These are phyloP conservation scores for Ceratobasidium sp. DNA, from an alignment of 1,284 basidiomycete genomes.

Conservation along the genomic window DNA sequence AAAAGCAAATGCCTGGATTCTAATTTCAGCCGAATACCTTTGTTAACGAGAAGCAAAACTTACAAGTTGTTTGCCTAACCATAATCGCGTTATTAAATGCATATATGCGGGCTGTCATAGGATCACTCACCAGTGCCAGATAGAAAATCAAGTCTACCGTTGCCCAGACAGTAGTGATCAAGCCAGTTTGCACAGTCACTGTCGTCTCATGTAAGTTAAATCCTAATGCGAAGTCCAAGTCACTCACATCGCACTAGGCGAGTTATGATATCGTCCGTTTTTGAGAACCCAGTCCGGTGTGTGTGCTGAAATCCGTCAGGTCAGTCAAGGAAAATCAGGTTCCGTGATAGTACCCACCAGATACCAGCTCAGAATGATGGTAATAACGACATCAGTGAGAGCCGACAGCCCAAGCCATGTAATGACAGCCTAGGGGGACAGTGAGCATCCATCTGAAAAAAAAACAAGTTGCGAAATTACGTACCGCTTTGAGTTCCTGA, in stretches of 20 bases:
- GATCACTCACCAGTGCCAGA: constrained; percentile 53
- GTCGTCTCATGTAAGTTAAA: no score
- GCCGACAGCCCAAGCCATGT: constrained; percentile 50
- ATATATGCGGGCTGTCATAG: background rate
- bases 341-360: constrained; percentile 51
- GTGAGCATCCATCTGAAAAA: background rate
- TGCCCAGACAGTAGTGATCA: constrained; percentile 54
- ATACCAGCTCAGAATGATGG: constrained; percentile 54
- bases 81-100: background rate
- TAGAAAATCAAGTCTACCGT: constrained; percentile 55
- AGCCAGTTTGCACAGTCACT: constrained; percentile 58
- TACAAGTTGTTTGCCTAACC: constrained; percentile 29
- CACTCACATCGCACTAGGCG: constrained; percentile 59
- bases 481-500: constrained; percentile 52
- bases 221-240: background rate
- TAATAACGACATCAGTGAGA: constrained; percentile 56
- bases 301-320: constrained; percentile 51
- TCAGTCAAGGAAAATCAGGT: background rate
- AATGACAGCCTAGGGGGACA: constrained; percentile 46
- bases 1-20: constrained; percentile 32
- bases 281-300: constrained; percentile 57
- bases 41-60: background rate
- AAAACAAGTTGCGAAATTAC: background rate
- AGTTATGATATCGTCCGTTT: constrained; percentile 56
- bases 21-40: no score